Evolutionary conservation across 1,284 basidiomycete species (phyloP).

Genomic region (Tremellales sp.): DNA sequence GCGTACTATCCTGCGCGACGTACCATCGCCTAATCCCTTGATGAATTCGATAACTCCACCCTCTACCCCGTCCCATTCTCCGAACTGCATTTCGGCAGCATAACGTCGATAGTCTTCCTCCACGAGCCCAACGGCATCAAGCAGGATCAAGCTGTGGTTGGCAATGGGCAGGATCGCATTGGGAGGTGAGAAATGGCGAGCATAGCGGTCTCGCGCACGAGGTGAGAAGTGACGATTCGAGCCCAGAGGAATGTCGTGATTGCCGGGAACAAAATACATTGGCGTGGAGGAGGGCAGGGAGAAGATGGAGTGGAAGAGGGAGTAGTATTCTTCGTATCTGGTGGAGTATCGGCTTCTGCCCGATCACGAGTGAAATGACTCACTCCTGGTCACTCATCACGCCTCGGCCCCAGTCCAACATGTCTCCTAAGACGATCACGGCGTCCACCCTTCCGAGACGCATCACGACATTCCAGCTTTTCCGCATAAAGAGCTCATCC

Average conservation of each 20-base stretch:
- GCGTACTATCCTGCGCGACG: conserved; percentile 8
- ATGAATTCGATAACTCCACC: conserved; percentile 70
- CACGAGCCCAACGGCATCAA: conserved; percentile 70
- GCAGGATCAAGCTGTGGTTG: conserved; percentile 67
- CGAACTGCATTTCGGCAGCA: conserved; percentile 52
- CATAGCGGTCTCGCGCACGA: conserved; percentile 61
- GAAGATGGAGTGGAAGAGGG: conserved; percentile 64
- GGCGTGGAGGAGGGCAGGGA: conserved; percentile 48
- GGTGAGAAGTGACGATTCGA: conserved; percentile 56
- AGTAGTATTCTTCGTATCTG: conserved; percentile 62
- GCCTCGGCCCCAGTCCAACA: conserved; percentile 66
- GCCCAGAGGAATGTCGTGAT: conserved; percentile 76
- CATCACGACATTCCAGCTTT: conserved; percentile 66
- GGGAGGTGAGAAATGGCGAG: conserved; percentile 50
- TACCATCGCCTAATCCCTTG: conserved; percentile 57
- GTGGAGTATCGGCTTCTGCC: conserved; percentile 3
- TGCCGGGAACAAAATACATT: conserved; percentile 72
- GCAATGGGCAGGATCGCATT: conserved; percentile 52
- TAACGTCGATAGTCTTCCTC: conserved; percentile 71
- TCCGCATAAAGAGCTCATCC: conserved; percentile 66
- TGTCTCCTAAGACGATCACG: conserved; percentile 76
- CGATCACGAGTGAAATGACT: conserved; percentile 30
- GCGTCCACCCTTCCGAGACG: conserved; percentile 60
- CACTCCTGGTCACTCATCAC: conserved; percentile 62
- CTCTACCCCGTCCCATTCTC: conserved; percentile 58